phyloP scores from a whole-genome alignment of 441 rosid genomes.

The Dalechampia spathulata region DNA sequence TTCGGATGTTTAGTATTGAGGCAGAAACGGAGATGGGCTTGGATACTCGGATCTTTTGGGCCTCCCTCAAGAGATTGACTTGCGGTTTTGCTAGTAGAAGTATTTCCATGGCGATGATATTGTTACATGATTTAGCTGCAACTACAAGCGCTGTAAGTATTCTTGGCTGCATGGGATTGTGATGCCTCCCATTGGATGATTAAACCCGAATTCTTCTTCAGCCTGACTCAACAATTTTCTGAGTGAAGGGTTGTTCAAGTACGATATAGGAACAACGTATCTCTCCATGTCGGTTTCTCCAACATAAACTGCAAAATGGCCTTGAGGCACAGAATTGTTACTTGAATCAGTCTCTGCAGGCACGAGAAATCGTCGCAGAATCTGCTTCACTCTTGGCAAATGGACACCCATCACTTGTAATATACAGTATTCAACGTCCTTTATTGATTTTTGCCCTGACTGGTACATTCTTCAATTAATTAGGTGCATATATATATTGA shows the following conservation, averaged over 20 bases:
- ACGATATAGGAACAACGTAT: conserved; percentile 63
- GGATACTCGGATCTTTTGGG: too few relatives aligned
- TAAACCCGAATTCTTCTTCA: conserved; percentile 76
- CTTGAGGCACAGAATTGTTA: conserved; percentile 62
- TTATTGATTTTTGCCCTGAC: too few relatives aligned
- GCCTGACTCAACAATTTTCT: conserved; percentile 51
- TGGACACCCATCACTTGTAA: conserved; percentile 13
- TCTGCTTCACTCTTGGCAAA: conserved; percentile 10
- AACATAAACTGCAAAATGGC: conserved; percentile 73
- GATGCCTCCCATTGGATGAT: conserved; percentile 68
- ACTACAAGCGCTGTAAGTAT: neutral
- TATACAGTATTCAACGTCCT: too few relatives aligned
- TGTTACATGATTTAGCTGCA: neutral
- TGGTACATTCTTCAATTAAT: too few relatives aligned
- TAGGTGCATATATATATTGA: too few relatives aligned
- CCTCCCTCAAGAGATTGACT: too few relatives aligned
- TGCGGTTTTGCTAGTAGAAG: too few relatives aligned
- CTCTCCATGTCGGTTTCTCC: conserved; percentile 47
- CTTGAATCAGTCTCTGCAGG: neutral
- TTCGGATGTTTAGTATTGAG: too few relatives aligned
- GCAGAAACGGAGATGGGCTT: too few relatives aligned
- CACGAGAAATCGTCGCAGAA: neutral
- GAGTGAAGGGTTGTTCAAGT: conserved; percentile 54
- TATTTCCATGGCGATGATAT: neutral
- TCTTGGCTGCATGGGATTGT: conserved; percentile 78